Evolutionary conservation across 768 basidiomycete genomes (phyloP).

Genomic region (Candolleomyces aberdarensis): DNA sequence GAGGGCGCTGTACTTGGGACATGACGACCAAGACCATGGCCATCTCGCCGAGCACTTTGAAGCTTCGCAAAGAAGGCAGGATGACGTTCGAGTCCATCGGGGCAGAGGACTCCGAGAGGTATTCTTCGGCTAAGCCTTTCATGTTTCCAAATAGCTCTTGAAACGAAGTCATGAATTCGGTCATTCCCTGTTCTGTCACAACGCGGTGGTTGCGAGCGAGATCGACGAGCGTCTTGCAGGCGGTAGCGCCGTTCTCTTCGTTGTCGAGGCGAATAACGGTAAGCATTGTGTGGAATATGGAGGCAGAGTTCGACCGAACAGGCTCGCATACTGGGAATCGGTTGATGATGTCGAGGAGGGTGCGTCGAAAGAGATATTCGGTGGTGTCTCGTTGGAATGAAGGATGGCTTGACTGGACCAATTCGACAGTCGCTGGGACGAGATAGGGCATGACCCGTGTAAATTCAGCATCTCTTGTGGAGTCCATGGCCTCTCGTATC

Average conservation of each 20-base stretch:
- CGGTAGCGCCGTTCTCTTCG: conserved; percentile 89
- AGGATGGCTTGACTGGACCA: conserved; percentile 66
- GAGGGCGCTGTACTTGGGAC: conserved; percentile 72
- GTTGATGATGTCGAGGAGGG: conserved; percentile 85
- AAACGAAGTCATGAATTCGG: conserved; percentile 79
- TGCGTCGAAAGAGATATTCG: conserved; percentile 82
- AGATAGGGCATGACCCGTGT: conserved; percentile 67
- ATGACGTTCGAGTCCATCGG: conserved; percentile 53
- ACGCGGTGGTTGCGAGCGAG: conserved; percentile 75
- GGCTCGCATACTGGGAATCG: conserved; percentile 80
- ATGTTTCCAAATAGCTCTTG: conserved; percentile 77
- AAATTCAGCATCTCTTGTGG: conserved; percentile 71
- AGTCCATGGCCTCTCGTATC: conserved; percentile 79
- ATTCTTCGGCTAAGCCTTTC: conserved; percentile 65
- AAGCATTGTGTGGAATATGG: conserved; percentile 79
- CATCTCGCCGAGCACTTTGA: conserved; percentile 94
- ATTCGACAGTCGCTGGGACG: conserved; percentile 69
- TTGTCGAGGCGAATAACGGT: conserved; percentile 85
- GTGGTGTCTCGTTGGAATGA: conserved; percentile 62
- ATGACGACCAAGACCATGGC: conserved; percentile 89
- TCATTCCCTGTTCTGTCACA: conserved; percentile 67
- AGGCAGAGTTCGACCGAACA: conserved; percentile 62
- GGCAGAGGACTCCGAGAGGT: conserved; percentile 65
- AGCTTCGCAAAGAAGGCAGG: conserved; percentile 76
- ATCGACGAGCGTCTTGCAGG: conserved; percentile 91